Evolutionary conservation across 768 basidiomycete genomes (phyloP).

Genomic region (Tricholoma sp.): DNA sequence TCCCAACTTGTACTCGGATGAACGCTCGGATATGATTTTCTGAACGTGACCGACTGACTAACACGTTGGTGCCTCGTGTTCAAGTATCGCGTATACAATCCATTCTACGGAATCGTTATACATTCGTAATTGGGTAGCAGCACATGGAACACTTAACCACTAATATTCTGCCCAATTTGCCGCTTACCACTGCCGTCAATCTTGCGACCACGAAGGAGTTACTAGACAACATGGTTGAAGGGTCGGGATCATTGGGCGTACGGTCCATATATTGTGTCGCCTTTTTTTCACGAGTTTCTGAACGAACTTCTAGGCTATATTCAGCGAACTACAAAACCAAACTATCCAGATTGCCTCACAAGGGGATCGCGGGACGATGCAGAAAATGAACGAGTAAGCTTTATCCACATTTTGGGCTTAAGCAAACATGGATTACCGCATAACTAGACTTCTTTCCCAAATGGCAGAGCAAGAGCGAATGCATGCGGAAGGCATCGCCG

Average conservation of each 20-base stretch:
- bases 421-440: not conserved
- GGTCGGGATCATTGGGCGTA: slow-evolving; percentile 27
- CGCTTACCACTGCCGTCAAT: not conserved
- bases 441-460: slow-evolving; percentile 36
- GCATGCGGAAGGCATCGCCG: slow-evolving; percentile 38
- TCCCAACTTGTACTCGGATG: not conserved
- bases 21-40: not conserved
- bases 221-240: slow-evolving; percentile 13
- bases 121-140: not conserved
- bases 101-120: not conserved
- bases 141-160: slow-evolving; percentile 16
- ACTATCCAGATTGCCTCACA: slow-evolving; percentile 36
- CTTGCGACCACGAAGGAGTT: not conserved
- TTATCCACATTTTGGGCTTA: not conserved
- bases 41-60: slow-evolving; percentile 8
- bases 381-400: slow-evolving; percentile 38
- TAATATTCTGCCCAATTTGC: slow-evolving; percentile 7
- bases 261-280: not conserved
- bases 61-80: slow-evolving; percentile 16
- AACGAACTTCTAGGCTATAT: slow-evolving; percentile 27
- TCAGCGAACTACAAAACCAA: slow-evolving; percentile 41
- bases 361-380: slow-evolving; percentile 31
- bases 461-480: slow-evolving; percentile 38
- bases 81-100: not conserved
- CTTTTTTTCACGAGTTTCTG: not conserved